A percentile compares a stretch with the other conserved stretches of the same genome.
These are phyloP conservation scores for Suillus decipiens DNA, from an alignment of 768 basidiomycete genomes.

Conservation along the genomic window DNA sequence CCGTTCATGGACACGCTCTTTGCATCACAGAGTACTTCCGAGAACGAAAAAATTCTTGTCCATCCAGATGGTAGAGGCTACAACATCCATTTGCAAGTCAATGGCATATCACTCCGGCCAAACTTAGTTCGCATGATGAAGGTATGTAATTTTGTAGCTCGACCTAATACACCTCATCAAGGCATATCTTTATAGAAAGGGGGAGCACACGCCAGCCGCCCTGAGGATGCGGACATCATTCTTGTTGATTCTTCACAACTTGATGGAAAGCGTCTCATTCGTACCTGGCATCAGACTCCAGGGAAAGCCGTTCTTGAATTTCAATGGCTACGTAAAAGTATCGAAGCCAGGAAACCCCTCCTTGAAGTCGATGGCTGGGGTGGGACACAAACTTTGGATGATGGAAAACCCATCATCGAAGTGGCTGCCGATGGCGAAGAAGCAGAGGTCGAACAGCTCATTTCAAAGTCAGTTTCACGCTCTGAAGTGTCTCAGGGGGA, in stretches of 20 bases:
- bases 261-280: constrained; percentile 58
- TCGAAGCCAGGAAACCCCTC: constrained; percentile 45
- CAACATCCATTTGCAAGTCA: constrained; percentile 58
- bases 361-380: constrained; percentile 56
- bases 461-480: constrained; percentile 45
- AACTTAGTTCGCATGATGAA: constrained; percentile 52
- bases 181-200: constrained; percentile 42
- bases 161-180: constrained; percentile 1
- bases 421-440: constrained; percentile 38
- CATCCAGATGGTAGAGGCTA: constrained; percentile 44
- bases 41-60: constrained; percentile 36
- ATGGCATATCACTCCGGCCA: constrained; percentile 49
- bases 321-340: constrained; percentile 52
- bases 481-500: constrained; percentile 12
- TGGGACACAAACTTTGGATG: constrained; percentile 36
- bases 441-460: constrained; percentile 38
- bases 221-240: constrained; percentile 55
- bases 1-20: constrained; percentile 8
- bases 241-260: constrained; percentile 55
- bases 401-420: constrained; percentile 33
- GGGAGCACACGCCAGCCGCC: constrained; percentile 55
- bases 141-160: constrained; percentile 34
- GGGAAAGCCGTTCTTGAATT: constrained; percentile 52
- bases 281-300: constrained; percentile 55
- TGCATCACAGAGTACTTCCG: constrained; percentile 9